phyloP scores from a whole-genome alignment of 2,329 filamentous ascomycete genomes.

The Ramularia endophylla region DNA sequence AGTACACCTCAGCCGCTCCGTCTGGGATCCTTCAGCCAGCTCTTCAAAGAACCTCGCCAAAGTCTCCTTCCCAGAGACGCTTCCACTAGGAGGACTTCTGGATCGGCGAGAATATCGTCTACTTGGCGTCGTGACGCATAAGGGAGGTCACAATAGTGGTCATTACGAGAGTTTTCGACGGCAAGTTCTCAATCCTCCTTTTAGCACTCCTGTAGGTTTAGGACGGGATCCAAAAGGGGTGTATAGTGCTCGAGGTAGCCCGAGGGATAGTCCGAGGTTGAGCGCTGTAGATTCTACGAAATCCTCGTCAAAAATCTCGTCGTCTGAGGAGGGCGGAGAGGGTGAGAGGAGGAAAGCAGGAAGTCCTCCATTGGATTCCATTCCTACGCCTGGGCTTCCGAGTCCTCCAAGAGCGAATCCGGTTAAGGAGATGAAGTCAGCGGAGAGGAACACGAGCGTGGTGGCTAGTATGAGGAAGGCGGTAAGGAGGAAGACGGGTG shows the following conservation, averaged over 20 bases:
- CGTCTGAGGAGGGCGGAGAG: neutral
- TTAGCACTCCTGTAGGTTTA: slow-evolving; percentile 75
- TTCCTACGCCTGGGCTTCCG: slow-evolving; percentile 18
- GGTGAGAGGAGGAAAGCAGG: neutral
- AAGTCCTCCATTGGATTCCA: neutral
- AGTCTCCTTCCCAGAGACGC: slow-evolving; percentile 81
- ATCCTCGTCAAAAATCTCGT: too few species aligned
- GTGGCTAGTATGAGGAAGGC: neutral
- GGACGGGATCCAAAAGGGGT: slow-evolving; percentile 57
- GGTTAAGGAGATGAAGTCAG: too few species aligned
- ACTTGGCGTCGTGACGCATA: slow-evolving; percentile 84
- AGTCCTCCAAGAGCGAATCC: slow-evolving; percentile 8
- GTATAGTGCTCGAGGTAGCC: slow-evolving; percentile 54
- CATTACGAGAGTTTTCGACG: slow-evolving; percentile 96
- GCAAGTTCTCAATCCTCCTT: slow-evolving; percentile 73
- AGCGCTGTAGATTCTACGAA: slow-evolving; percentile 8
- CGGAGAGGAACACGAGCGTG: neutral
- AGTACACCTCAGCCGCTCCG: slow-evolving; percentile 86
- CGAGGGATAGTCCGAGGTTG: slow-evolving; percentile 36
- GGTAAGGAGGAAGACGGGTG: neutral
- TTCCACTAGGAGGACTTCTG: slow-evolving; percentile 74
- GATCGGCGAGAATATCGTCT: slow-evolving; percentile 76
- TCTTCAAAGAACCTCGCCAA: slow-evolving; percentile 94
- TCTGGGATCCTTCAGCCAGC: slow-evolving; percentile 66
- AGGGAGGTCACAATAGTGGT: slow-evolving; percentile 90